phyloP scores from a whole-genome alignment of 345 rosid genomes.

The Melaleuca quinquenervia region DNA sequence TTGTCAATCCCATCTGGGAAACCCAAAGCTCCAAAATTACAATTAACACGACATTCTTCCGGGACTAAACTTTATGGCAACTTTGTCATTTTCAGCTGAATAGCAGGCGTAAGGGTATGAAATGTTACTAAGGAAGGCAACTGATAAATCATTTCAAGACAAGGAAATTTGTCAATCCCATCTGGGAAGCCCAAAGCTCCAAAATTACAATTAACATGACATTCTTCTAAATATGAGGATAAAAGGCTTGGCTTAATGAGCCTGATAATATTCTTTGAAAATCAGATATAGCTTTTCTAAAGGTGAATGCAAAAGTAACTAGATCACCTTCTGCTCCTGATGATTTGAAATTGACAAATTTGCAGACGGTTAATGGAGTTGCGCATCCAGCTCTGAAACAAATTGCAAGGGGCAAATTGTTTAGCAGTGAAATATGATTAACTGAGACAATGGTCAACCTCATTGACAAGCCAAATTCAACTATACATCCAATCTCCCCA shows the following conservation, averaged over 20 bases:
- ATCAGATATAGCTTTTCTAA: neutral
- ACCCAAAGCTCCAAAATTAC: neutral
- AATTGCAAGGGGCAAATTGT: neutral
- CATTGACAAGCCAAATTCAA: neutral
- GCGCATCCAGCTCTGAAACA: neutral
- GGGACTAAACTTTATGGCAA: too few species aligned
- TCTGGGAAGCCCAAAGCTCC: too few species aligned
- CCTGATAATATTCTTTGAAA: neutral
- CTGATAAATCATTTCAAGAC: too few species aligned
- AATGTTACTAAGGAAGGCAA: too few species aligned
- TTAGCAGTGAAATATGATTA: neutral
- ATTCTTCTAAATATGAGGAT: neutral
- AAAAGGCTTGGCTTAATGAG: neutral
- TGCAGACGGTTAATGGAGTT: neutral
- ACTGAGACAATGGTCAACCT: neutral
- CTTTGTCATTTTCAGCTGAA: too few species aligned
- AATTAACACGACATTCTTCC: neutral
- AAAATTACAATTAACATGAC: too few species aligned
- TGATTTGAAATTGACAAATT: neutral
- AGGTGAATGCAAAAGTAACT: neutral
- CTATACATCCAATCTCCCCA: neutral
- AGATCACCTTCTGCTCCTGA: neutral
- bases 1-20: neutral
- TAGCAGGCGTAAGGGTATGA: too few species aligned
- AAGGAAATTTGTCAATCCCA: too few species aligned